phyloP scores from a whole-genome alignment of 192 early-diverging fungal species.

The Rhizophagus sp. region DNA sequence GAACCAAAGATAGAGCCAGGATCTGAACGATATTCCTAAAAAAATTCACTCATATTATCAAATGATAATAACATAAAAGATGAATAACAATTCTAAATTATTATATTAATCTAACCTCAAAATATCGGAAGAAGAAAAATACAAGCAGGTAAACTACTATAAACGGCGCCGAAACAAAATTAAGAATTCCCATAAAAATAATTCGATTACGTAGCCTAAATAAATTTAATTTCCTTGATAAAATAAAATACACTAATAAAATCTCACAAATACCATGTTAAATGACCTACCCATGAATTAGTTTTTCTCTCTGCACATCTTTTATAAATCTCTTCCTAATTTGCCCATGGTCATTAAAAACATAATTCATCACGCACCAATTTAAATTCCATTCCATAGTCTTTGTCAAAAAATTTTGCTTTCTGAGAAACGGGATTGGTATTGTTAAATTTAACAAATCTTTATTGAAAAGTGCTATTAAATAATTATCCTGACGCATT shows the following conservation, averaged over 20 bases:
- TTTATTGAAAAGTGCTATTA: slow-evolving; percentile 94
- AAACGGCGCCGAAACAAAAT: slow-evolving; percentile 85
- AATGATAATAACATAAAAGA: too few species aligned
- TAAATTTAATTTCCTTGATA: slow-evolving; percentile 33
- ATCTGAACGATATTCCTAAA: slow-evolving; percentile 76
- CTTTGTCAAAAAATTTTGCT: slow-evolving; percentile 74
- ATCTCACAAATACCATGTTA: slow-evolving; percentile 24
- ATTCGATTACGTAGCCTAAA: slow-evolving; percentile 73
- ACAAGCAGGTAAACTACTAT: slow-evolving; percentile 78
- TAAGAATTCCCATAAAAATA: slow-evolving; percentile 84
- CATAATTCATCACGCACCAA: slow-evolving; percentile 81
- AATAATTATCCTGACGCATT: slow-evolving; percentile 96
- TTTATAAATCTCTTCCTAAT: slow-evolving; percentile 81
- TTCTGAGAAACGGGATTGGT: slow-evolving; percentile 60
- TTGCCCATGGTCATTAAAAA: slow-evolving; percentile 88
- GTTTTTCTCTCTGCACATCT: slow-evolving; percentile 56
- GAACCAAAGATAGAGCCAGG: slow-evolving; percentile 73
- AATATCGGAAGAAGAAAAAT: slow-evolving; percentile 90
- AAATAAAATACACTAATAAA: not conserved
- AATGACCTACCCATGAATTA: slow-evolving; percentile 64
- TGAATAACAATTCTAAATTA: slow-evolving; percentile 21
- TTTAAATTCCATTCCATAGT: slow-evolving; percentile 91
- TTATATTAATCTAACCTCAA: slow-evolving; percentile 63
- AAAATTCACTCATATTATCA: not conserved
- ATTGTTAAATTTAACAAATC: slow-evolving; percentile 81